Conservation (phyloP, 345 rosid species). For the Jatropha curcas region DNA sequence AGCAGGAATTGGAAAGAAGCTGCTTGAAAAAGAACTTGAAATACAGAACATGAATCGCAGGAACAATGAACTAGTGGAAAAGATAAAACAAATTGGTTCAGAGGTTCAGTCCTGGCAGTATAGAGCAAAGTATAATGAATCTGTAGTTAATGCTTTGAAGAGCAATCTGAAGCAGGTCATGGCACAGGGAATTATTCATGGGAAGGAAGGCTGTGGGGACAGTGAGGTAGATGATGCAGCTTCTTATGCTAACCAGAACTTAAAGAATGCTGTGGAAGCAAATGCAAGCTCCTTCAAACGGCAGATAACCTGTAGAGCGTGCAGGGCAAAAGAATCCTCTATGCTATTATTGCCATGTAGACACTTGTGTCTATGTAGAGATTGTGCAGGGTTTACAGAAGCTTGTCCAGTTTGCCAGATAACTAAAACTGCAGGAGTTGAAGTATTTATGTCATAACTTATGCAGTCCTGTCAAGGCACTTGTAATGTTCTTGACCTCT, state of each 20-base stretch:
- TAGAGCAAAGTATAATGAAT: constrained; percentile 70
- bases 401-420: constrained; percentile 62
- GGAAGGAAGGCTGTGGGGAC: constrained; percentile 78
- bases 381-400: constrained; percentile 49
- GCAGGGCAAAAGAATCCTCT: constrained; percentile 52
- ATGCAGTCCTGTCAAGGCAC: neutral
- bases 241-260: constrained; percentile 44
- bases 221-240: constrained; percentile 67
- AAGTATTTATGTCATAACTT: constrained; percentile 38
- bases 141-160: constrained; percentile 58
- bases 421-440: constrained; percentile 49
- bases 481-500: constrained; percentile 24
- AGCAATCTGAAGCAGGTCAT: constrained; percentile 63
- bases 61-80: constrained; percentile 64
- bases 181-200: constrained; percentile 44
- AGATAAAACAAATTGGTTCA: constrained; percentile 48
- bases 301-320: constrained; percentile 51
- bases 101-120: constrained; percentile 72
- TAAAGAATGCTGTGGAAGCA: constrained; percentile 21
- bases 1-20: constrained; percentile 52
- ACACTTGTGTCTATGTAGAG: constrained; percentile 72
- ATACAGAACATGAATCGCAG: constrained; percentile 57
- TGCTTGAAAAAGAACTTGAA: constrained; percentile 63
- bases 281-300: constrained; percentile 21
- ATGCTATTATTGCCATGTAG: constrained; percentile 66